phyloP scores from a whole-genome alignment of 2,329 filamentous ascomycete species.

The Lachnellula arida region DNA sequence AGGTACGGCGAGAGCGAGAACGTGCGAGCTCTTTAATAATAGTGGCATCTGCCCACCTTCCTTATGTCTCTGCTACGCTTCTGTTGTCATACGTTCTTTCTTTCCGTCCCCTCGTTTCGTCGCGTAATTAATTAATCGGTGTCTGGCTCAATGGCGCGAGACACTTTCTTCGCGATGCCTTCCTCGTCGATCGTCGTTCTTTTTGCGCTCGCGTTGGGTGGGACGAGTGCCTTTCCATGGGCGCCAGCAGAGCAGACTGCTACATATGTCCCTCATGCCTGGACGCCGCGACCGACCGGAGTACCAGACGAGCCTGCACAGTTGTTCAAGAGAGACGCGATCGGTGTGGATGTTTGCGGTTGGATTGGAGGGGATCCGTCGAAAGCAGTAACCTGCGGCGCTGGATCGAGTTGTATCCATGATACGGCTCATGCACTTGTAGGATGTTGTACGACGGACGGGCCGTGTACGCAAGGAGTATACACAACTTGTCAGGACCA shows the following conservation, averaged over 20 bases:
- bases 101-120: not conserved
- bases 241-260: conserved; percentile 19
- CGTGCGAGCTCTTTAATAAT: not conserved
- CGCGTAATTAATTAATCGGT: too few relatives aligned
- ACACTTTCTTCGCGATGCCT: conserved; percentile 28
- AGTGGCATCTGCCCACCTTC: not conserved
- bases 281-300: conserved; percentile 27
- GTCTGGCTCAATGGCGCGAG: conserved; percentile 10
- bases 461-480: conserved; percentile 27
- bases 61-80: not conserved
- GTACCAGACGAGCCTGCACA: conserved; percentile 15
- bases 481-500: conserved; percentile 30
- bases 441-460: conserved; percentile 28
- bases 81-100: not conserved
- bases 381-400: conserved; percentile 20
- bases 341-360: conserved; percentile 27
- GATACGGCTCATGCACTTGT: conserved; percentile 25
- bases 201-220: conserved; percentile 18
- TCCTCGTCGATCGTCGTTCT: conserved; percentile 21
- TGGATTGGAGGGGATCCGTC: conserved; percentile 26
- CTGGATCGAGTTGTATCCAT: conserved; percentile 28
- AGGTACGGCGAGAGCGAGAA: not conserved
- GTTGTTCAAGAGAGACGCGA: conserved; percentile 24
- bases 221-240: conserved; percentile 25
- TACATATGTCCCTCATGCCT: conserved; percentile 22